phyloP scores from a whole-genome alignment of 306 rosid species.

The Vigna hirtella region DNA sequence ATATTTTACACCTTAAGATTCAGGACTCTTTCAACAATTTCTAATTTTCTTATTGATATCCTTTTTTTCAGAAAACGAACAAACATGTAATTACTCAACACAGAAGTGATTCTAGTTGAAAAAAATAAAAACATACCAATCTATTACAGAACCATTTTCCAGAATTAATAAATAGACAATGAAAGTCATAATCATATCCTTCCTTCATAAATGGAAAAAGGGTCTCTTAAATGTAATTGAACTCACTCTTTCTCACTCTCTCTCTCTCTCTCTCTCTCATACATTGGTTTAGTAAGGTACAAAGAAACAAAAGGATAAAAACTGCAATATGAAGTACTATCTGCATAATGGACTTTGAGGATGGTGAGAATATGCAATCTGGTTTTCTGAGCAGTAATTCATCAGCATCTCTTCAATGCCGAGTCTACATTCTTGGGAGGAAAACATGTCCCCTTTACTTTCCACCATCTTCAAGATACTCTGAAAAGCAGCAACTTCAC shows the following conservation, averaged over 20 bases:
- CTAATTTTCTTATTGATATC: too few species aligned
- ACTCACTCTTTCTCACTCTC: conserved; percentile 18
- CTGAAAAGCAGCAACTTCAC: conserved; percentile 74
- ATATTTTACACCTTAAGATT: background rate
- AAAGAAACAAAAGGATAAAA: conserved; percentile 8
- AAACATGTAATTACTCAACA: background rate
- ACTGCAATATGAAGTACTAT: conserved; percentile 45
- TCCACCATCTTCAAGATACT: conserved; percentile 71
- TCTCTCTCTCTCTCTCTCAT: conserved; percentile 37
- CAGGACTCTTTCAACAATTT: background rate
- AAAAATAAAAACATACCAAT: background rate
- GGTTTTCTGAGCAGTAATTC: conserved; percentile 58
- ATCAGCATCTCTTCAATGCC: conserved; percentile 48
- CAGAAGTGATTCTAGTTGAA: too few species aligned
- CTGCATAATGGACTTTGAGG: conserved; percentile 86
- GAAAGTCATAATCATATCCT: conserved; percentile 13
- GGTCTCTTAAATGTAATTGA: conserved; percentile 42
- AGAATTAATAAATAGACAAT: conserved; percentile 17
- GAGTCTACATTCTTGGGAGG: conserved; percentile 50
- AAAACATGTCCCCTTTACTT: conserved; percentile 52
- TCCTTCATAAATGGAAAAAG: conserved; percentile 37
- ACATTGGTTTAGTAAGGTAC: conserved; percentile 37
- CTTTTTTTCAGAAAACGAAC: too few species aligned
- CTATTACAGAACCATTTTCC: background rate
- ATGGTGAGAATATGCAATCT: conserved; percentile 60